Evolutionary conservation across 2,329 filamentous ascomycete species (phyloP).

Genomic region (Neofusicoccum laricinum): DNA sequence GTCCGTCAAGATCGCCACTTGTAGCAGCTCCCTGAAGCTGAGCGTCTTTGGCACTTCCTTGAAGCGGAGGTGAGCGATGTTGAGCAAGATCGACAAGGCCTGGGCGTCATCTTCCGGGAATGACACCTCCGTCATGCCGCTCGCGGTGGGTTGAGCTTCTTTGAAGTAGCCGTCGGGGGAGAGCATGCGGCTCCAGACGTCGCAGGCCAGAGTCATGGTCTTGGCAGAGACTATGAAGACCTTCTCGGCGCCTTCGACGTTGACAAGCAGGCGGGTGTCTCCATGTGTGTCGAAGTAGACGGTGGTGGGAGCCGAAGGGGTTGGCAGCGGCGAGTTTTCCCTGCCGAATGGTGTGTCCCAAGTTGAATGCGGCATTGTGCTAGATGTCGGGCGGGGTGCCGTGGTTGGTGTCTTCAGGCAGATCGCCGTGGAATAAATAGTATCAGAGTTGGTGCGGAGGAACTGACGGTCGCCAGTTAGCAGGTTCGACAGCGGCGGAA

Average conservation of each 20-base stretch:
- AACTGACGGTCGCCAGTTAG: too few relatives aligned
- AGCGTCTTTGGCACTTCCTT: background rate
- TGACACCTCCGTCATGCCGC: background rate
- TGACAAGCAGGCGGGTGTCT: background rate
- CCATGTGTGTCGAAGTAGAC: background rate
- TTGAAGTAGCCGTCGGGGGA: background rate
- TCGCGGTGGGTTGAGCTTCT: background rate
- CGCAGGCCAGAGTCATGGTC: background rate
- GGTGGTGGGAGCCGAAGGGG: too few relatives aligned
- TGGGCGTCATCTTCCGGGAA: background rate
- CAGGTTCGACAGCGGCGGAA: too few relatives aligned
- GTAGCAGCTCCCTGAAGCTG: background rate
- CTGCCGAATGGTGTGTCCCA: too few relatives aligned
- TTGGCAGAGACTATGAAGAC: background rate
- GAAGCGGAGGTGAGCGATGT: too few relatives aligned
- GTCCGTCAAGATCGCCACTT: background rate
- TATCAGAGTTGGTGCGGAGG: too few relatives aligned
- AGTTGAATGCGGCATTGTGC: too few relatives aligned
- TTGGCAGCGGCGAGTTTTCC: too few relatives aligned
- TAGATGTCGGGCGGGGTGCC: too few relatives aligned
- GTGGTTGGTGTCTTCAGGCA: too few relatives aligned
- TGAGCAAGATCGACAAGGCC: too few relatives aligned
- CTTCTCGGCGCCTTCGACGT: background rate
- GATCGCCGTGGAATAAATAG: too few relatives aligned
- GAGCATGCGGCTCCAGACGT: background rate